These are phyloP conservation scores for Galerina marginata DNA, from an alignment of 768 basidiomycete species.

Conservation along the genomic window DNA sequence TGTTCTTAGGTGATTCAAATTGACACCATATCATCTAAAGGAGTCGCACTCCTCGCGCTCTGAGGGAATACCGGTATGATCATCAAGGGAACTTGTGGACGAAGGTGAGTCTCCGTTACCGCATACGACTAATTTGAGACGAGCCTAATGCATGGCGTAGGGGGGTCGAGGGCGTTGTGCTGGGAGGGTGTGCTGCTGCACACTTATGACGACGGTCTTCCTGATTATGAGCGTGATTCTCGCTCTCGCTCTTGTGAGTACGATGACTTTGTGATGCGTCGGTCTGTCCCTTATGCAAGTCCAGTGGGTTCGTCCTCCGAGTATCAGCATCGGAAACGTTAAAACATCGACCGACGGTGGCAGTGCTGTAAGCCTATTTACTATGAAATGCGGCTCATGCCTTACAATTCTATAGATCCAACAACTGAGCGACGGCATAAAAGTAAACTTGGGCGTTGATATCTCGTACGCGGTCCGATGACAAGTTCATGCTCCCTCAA, in stretches of 20 bases:
- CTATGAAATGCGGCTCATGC: background rate
- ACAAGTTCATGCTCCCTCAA: background rate
- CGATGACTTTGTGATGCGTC: background rate
- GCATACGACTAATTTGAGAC: background rate
- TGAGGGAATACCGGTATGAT: constrained; percentile 59
- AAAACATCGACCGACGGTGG: constrained; percentile 40
- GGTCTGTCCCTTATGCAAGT: constrained; percentile 2
- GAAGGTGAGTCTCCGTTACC: constrained; percentile 43
- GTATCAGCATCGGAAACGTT: constrained; percentile 61
- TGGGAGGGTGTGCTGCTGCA: constrained; percentile 79
- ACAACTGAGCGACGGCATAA: constrained; percentile 45
- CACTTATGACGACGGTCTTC: constrained; percentile 67
- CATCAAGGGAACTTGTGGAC: constrained; percentile 73
- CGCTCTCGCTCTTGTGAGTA: constrained; percentile 68
- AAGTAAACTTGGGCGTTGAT: constrained; percentile 65
- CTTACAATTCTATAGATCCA: constrained; percentile 40
- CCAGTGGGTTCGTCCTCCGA: constrained; percentile 82
- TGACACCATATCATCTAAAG: background rate
- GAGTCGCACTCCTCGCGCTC: constrained; percentile 42
- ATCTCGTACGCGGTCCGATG: constrained; percentile 56
- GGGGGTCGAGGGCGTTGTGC: constrained; percentile 65
- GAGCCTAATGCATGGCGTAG: constrained; percentile 34
- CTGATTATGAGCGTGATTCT: constrained; percentile 70
- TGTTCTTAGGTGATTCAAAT: background rate
- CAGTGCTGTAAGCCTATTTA: constrained; percentile 47